Conservation (phyloP, 2,329 filamentous ascomycete genomes). For the Pseudofabraea citricarpa region DNA sequence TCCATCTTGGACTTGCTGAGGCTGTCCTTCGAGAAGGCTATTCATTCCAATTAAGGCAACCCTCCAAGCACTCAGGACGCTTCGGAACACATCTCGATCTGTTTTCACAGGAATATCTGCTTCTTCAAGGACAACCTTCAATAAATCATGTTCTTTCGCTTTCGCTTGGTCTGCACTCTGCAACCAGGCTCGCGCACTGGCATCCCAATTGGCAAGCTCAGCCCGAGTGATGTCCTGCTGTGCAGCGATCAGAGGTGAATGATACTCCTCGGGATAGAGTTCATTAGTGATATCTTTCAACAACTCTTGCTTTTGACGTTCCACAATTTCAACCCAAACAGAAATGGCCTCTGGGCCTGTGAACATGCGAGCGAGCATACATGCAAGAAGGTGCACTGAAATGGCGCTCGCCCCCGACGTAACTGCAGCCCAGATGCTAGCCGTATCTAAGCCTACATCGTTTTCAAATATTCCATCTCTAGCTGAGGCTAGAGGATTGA, state of each 20-base stretch:
- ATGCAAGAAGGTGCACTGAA: constrained; percentile 25
- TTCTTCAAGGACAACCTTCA: constrained; percentile 27
- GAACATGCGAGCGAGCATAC: constrained; percentile 29
- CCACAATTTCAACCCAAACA: constrained; percentile 30
- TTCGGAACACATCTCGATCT: constrained; percentile 20
- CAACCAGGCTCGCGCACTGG: constrained; percentile 33
- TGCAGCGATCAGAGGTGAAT: background rate
- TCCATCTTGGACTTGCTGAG: constrained; percentile 3
- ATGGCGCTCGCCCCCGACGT: constrained; percentile 21
- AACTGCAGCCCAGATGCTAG: constrained; percentile 26
- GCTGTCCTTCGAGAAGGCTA: constrained; percentile 11
- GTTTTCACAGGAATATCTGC: constrained; percentile 19
- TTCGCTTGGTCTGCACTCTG: constrained; percentile 26
- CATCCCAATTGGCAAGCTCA: constrained; percentile 32
- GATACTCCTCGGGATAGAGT: constrained; percentile 16
- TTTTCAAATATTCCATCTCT: constrained; percentile 5
- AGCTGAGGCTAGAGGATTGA: constrained; percentile 4
- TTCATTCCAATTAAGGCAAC: constrained; percentile 12
- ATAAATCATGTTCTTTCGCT: constrained; percentile 20
- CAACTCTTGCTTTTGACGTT: constrained; percentile 6
- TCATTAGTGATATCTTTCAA: background rate
- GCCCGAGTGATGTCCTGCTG: constrained; percentile 18
- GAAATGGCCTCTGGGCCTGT: constrained; percentile 21
- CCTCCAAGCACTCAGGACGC: constrained; percentile 26
- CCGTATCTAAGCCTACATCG: constrained; percentile 22